Evolutionary conservation across 208 protist genomes (phyloP).

Genomic region (Crithidia expoeki): DNA sequence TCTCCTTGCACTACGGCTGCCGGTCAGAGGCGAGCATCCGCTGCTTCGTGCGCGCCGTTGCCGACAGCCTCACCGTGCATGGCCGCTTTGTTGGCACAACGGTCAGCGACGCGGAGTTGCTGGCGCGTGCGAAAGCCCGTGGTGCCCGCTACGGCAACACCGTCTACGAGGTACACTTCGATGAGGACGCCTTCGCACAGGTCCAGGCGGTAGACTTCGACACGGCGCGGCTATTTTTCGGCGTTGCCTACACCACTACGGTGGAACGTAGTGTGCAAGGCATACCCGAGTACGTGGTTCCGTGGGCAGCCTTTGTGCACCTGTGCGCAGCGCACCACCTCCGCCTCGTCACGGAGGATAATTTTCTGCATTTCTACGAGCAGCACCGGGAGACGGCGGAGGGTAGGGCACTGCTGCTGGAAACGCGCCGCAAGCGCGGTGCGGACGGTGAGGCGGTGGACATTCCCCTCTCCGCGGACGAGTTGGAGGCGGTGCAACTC

Average conservation of each 20-base stretch:
- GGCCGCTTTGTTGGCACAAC: slow-evolving; percentile 83
- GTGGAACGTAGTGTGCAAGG: slow-evolving; percentile 70
- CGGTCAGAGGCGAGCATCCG: slow-evolving; percentile 35
- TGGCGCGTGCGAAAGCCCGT: slow-evolving; percentile 34
- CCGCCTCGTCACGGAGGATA: slow-evolving; percentile 39
- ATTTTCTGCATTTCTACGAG: slow-evolving; percentile 54
- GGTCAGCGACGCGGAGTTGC: slow-evolving; percentile 58
- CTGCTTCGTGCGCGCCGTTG: slow-evolving; percentile 58
- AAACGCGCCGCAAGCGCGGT: slow-evolving; percentile 21
- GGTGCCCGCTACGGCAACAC: slow-evolving; percentile 53
- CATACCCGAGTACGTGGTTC: slow-evolving; percentile 76
- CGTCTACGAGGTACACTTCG: slow-evolving; percentile 58
- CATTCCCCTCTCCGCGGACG: slow-evolving; percentile 34
- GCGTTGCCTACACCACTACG: slow-evolving; percentile 60
- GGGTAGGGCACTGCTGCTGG: slow-evolving; percentile 35
- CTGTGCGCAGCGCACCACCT: slow-evolving; percentile 50
- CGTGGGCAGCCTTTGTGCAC: slow-evolving; percentile 59
- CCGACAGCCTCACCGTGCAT: slow-evolving; percentile 38
- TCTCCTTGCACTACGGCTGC: slow-evolving; percentile 87
- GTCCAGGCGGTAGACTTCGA: slow-evolving; percentile 21
- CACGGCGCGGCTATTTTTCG: slow-evolving; percentile 36
- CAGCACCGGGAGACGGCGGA: slow-evolving; percentile 41
- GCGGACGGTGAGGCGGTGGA: slow-evolving; percentile 33
- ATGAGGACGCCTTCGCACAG: slow-evolving; percentile 26
- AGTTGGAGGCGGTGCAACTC: slow-evolving; percentile 50